phyloP scores from a whole-genome alignment of 352 stramenopile genomes.

The Phytophthora syringae region DNA sequence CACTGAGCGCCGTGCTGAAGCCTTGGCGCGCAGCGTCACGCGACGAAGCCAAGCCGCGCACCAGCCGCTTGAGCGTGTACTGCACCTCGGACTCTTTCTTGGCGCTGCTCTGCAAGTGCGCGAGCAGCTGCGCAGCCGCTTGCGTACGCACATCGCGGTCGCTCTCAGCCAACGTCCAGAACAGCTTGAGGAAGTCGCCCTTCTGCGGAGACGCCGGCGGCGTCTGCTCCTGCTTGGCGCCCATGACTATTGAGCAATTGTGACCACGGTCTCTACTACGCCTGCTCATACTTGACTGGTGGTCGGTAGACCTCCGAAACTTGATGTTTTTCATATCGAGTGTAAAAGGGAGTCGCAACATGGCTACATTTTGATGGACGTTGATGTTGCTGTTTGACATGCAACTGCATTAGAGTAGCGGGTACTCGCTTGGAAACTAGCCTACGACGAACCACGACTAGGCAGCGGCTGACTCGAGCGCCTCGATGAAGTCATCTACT shows the following conservation, averaged over 20 bases:
- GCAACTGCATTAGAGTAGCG: constrained; percentile 8
- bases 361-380: not conserved
- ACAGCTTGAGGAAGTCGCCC: constrained; percentile 88
- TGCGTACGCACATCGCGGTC: constrained; percentile 61
- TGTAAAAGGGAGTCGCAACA: not conserved
- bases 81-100: constrained; percentile 63
- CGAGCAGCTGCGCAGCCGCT: constrained; percentile 67
- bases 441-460: constrained; percentile 34
- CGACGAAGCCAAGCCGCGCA: constrained; percentile 90
- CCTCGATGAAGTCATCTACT: constrained; percentile 68
- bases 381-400: not conserved
- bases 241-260: constrained; percentile 42
- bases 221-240: constrained; percentile 38
- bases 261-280: constrained; percentile 23
- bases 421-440: too few species aligned
- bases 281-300: constrained; percentile 38
- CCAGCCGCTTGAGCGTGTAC: constrained; percentile 92
- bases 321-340: not conserved
- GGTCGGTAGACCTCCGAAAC: constrained; percentile 5
- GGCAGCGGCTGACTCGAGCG: constrained; percentile 47
- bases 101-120: constrained; percentile 43
- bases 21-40: constrained; percentile 89
- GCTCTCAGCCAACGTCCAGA: constrained; percentile 86
- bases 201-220: constrained; percentile 35
- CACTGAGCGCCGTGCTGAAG: constrained; percentile 86